phyloP scores from a whole-genome alignment of 1,284 basidiomycete species.

The Phellinidium pouzarii region DNA sequence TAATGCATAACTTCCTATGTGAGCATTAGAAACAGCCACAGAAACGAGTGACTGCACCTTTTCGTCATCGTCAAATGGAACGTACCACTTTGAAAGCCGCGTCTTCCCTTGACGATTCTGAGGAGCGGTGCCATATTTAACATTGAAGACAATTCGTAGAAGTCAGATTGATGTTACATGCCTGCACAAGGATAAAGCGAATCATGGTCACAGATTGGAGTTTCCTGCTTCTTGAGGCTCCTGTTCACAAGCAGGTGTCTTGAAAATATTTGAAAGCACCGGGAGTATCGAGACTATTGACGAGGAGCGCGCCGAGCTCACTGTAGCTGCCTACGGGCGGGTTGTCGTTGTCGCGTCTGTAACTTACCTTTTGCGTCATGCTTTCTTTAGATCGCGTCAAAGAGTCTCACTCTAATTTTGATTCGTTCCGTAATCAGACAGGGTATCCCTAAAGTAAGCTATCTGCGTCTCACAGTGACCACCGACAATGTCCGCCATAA shows the following conservation, averaged over 20 bases:
- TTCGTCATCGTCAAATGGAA: slow-evolving; percentile 92
- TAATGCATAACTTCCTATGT: slow-evolving; percentile 34
- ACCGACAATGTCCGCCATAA: background rate
- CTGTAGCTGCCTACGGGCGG: too few species aligned
- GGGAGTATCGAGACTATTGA: background rate
- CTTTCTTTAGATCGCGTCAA: background rate
- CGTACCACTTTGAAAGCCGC: slow-evolving; percentile 94
- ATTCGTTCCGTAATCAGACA: too few species aligned
- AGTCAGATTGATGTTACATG: slow-evolving; percentile 26
- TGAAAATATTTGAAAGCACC: too few species aligned
- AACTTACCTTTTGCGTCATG: slow-evolving; percentile 5
- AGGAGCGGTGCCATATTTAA: background rate
- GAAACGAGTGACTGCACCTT: too few species aligned
- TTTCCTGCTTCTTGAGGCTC: background rate
- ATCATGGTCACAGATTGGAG: slow-evolving; percentile 51
- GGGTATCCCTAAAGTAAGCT: too few species aligned
- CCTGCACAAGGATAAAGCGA: slow-evolving; percentile 90
- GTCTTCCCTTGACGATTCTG: slow-evolving; percentile 98
- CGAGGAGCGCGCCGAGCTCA: background rate
- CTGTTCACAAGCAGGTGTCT: background rate
- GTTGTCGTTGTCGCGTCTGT: too few species aligned
- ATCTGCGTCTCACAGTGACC: too few species aligned
- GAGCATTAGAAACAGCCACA: too few species aligned
- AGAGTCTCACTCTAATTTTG: too few species aligned
- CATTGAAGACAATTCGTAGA: background rate